Evolutionary conservation across 2,329 filamentous ascomycete species (phyloP).

Genomic region (Cladophialophora yegresii): DNA sequence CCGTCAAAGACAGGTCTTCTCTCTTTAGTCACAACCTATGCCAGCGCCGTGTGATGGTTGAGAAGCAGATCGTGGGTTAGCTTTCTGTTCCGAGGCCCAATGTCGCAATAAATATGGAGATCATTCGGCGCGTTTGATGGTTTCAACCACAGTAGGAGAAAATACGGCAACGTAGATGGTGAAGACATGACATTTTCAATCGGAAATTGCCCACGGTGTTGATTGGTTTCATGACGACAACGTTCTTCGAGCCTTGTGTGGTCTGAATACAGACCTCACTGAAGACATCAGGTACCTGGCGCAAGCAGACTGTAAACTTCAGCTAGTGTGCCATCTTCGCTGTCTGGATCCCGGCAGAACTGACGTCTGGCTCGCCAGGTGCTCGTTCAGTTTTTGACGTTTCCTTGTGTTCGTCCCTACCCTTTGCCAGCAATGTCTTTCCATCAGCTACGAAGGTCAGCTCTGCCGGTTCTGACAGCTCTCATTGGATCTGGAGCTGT

Average conservation of each 20-base stretch:
- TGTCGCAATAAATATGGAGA: not conserved
- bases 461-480: constrained; percentile 19
- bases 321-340: not conserved
- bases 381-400: not conserved
- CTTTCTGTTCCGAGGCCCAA: not conserved
- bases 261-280: not conserved
- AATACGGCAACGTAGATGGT: not conserved
- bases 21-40: not conserved
- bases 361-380: not conserved
- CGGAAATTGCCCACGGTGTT: not conserved
- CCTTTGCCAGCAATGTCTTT: not conserved
- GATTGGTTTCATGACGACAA: not conserved
- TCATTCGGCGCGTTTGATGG: not conserved
- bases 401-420: not conserved
- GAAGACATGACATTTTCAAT: not conserved
- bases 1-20: not conserved
- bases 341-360: not conserved
- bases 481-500: constrained; percentile 26
- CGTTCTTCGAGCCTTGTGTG: not conserved
- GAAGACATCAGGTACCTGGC: not conserved
- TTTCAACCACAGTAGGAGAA: not conserved
- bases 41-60: not conserved
- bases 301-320: not conserved
- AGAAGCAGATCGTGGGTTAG: not conserved
- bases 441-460: not conserved